Conservation (phyloP, 805 yeast genomes). For the Sungouiella blattae region DNA sequence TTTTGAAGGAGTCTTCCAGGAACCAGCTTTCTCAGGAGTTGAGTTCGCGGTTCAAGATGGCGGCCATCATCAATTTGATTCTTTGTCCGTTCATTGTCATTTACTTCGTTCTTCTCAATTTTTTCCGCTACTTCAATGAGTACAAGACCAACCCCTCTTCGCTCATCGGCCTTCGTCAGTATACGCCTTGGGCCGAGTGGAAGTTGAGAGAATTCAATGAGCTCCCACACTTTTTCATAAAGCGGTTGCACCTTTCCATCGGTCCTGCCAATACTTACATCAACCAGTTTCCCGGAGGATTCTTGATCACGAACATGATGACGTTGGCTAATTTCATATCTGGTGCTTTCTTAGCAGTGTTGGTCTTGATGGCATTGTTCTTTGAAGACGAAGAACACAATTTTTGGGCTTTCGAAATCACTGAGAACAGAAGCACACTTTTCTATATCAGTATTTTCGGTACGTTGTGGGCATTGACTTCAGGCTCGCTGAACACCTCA, state of each 20-base stretch:
- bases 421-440: conserved; percentile 74
- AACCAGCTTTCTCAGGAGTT: conserved; percentile 65
- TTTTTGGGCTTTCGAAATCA: conserved; percentile 83
- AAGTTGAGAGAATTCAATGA: conserved; percentile 92
- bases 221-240: conserved; percentile 80
- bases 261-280: conserved; percentile 80
- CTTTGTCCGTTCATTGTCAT: conserved; percentile 83
- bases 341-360: conserved; percentile 86
- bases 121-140: conserved; percentile 89
- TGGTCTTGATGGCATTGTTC: conserved; percentile 59
- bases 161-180: conserved; percentile 67
- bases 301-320: conserved; percentile 34
- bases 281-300: conserved; percentile 87
- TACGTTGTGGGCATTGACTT: conserved; percentile 79
- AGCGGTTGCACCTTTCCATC: conserved; percentile 71
- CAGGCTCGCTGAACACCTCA: conserved; percentile 49
- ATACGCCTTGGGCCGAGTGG: conserved; percentile 95
- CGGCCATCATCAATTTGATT: conserved; percentile 79
- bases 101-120: conserved; percentile 78
- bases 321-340: conserved; percentile 55
- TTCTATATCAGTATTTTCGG: conserved; percentile 90
- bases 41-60: conserved; percentile 75
- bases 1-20: conserved; percentile 70
- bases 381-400: conserved; percentile 79
- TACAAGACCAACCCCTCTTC: conserved; percentile 84